Percentiles rank a stretch among this genome's conserved stretches.
Conservation (phyloP, 805 yeast species). For the Sungouiozyma intestinalis region DNA sequence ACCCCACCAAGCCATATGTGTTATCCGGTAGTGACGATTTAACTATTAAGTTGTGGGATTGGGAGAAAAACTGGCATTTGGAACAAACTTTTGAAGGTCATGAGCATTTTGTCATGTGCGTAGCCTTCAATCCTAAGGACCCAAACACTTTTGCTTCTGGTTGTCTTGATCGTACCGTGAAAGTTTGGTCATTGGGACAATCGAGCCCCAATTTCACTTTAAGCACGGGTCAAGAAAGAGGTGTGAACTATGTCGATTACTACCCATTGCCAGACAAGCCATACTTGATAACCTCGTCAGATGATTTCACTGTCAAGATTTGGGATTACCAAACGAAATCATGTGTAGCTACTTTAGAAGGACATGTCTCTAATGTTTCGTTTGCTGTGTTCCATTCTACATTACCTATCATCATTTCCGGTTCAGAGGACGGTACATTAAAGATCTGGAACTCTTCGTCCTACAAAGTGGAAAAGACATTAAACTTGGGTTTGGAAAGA, state of each 20-base stretch:
- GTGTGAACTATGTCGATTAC: conserved; percentile 93
- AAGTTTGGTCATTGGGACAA: conserved; percentile 91
- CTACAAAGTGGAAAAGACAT: conserved; percentile 83
- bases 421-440: conserved; percentile 92
- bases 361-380: conserved; percentile 89
- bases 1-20: conserved; percentile 84
- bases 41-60: conserved; percentile 89
- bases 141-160: conserved; percentile 97
- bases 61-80: conserved; percentile 89
- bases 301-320: conserved; percentile 76
- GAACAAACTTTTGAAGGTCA: conserved; percentile 94
- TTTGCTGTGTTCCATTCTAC: conserved; percentile 98
- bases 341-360: conserved; percentile 87
- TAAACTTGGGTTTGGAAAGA: conserved; percentile 86
- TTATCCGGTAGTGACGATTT: conserved; percentile 88
- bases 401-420: conserved; percentile 86
- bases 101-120: conserved; percentile 87
- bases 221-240: conserved; percentile 82
- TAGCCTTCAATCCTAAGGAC: conserved; percentile 94
- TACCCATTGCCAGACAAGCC: conserved; percentile 98
- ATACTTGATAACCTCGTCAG: conserved; percentile 82
- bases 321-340: conserved; percentile 98
- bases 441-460: conserved; percentile 94
- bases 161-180: conserved; percentile 90
- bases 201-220: conserved; percentile 83